Conservation (phyloP, 1,139 yeast genomes). For the Blastobotrys petasosporus region DNA sequence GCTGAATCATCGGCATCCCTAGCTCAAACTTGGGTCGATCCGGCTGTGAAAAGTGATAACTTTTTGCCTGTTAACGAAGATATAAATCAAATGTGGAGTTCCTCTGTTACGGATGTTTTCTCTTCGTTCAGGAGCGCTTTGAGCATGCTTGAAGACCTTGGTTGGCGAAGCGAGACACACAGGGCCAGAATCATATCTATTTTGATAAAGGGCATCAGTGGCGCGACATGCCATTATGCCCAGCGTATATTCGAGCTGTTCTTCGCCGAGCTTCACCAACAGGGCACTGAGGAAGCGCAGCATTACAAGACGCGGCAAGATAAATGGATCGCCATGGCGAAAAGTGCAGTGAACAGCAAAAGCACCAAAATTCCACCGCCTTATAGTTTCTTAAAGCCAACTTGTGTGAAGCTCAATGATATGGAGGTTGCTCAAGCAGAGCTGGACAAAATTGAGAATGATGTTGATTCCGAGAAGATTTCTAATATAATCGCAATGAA, state of each 20-base stretch:
- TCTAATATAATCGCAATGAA: constrained; percentile 41
- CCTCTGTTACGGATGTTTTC: constrained; percentile 65
- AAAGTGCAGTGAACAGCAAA: constrained; percentile 39
- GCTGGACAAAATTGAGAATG: constrained; percentile 54
- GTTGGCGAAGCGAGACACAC: constrained; percentile 62
- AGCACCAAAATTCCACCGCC: constrained; percentile 42
- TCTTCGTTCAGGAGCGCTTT: constrained; percentile 56
- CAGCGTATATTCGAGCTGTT: constrained; percentile 43
- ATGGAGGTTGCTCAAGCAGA: constrained; percentile 56
- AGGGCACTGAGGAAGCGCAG: constrained; percentile 29
- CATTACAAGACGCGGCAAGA: constrained; percentile 29
- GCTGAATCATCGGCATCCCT: constrained; percentile 49
- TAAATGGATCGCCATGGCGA: constrained; percentile 38
- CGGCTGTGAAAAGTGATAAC: constrained; percentile 50
- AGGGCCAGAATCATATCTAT: constrained; percentile 54
- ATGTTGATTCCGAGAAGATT: constrained; percentile 56
- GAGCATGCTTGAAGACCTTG: constrained; percentile 46
- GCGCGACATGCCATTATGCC: constrained; percentile 53
- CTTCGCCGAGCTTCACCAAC: constrained; percentile 41
- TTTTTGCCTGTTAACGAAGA: constrained; percentile 50
- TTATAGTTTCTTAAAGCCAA: constrained; percentile 53
- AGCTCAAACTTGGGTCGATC: constrained; percentile 46
- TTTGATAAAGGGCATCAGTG: constrained; percentile 56
- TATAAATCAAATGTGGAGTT: constrained; percentile 38
- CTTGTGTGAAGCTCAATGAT: constrained; percentile 75